phyloP scores from a whole-genome alignment of 1,284 basidiomycete species.

The Trichosporon faecale region DNA sequence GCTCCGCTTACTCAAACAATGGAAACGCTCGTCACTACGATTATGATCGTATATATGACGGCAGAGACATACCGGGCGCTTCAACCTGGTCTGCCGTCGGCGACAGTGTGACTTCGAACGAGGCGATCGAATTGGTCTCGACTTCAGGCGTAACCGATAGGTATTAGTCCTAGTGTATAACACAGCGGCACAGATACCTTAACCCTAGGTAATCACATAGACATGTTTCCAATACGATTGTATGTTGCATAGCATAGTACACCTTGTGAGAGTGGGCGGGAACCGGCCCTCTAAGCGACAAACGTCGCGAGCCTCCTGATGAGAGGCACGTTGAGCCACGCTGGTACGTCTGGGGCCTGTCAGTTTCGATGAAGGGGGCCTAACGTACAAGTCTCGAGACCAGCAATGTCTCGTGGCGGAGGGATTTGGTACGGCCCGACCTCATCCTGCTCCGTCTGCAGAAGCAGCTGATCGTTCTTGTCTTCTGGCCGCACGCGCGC shows the following conservation, averaged over 20 bases:
- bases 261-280: not conserved
- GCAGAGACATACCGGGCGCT: not conserved
- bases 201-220: too few species aligned
- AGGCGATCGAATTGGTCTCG: not conserved
- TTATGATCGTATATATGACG: not conserved
- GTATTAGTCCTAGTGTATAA: not conserved
- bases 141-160: not conserved
- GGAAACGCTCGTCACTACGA: slow-evolving; percentile 15
- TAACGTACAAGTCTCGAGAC: slow-evolving; percentile 51
- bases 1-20: not conserved
- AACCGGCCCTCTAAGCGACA: slow-evolving; percentile 28
- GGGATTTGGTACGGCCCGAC: slow-evolving; percentile 65
- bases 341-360: slow-evolving; percentile 37
- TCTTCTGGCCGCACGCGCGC: slow-evolving; percentile 90
- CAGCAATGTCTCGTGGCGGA: slow-evolving; percentile 48
- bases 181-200: not conserved
- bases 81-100: not conserved
- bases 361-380: not conserved
- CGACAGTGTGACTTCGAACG: not conserved
- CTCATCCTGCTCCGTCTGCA: slow-evolving; percentile 91
- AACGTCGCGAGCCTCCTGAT: slow-evolving; percentile 43
- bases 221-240: slow-evolving; percentile 8
- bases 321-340: too few species aligned
- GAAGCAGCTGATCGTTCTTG: slow-evolving; percentile 87
- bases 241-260: not conserved